phyloP scores from a whole-genome alignment of 2,329 filamentous ascomycete genomes.

The Penicillium nordicum region DNA sequence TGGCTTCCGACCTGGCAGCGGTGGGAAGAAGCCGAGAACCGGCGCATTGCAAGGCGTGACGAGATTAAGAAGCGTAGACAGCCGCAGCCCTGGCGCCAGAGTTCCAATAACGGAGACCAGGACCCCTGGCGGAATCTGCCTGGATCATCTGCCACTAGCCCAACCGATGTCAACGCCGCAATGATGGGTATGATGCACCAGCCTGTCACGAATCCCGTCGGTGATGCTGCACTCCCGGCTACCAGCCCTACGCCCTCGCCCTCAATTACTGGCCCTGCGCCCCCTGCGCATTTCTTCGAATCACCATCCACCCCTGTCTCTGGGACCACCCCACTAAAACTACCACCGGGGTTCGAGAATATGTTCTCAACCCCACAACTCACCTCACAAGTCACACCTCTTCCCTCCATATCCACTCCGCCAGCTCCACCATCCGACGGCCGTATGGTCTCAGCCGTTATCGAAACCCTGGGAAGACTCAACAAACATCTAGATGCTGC shows the following conservation, averaged over 20 bases:
- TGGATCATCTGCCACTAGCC: not conserved
- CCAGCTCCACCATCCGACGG: slow-evolving; percentile 17
- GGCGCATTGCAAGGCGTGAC: slow-evolving; percentile 39
- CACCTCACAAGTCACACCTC: not conserved
- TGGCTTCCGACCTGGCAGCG: slow-evolving; percentile 43
- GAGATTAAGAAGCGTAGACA: slow-evolving; percentile 21
- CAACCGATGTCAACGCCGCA: not conserved
- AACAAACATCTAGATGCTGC: slow-evolving; percentile 37
- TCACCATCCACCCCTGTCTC: slow-evolving; percentile 5
- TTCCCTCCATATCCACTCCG: slow-evolving; percentile 6
- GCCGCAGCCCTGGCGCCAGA: slow-evolving; percentile 13
- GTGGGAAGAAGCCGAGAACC: slow-evolving; percentile 38
- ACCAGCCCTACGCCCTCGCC: slow-evolving; percentile 3
- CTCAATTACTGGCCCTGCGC: slow-evolving; percentile 3
- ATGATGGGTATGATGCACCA: slow-evolving; percentile 9
- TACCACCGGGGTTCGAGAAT: slow-evolving; percentile 40
- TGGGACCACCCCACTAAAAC: slow-evolving; percentile 8
- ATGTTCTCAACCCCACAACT: slow-evolving; percentile 33
- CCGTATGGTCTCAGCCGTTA: slow-evolving; percentile 33
- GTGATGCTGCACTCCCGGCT: not conserved
- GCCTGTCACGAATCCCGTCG: slow-evolving; percentile 3
- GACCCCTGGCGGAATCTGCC: not conserved
- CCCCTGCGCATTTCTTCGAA: slow-evolving; percentile 5
- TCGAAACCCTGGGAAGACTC: slow-evolving; percentile 37
- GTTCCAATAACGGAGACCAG: slow-evolving; percentile 22